Evolutionary conservation across 2,329 filamentous ascomycete species (phyloP).

Genomic region (Claviceps arundinis): DNA sequence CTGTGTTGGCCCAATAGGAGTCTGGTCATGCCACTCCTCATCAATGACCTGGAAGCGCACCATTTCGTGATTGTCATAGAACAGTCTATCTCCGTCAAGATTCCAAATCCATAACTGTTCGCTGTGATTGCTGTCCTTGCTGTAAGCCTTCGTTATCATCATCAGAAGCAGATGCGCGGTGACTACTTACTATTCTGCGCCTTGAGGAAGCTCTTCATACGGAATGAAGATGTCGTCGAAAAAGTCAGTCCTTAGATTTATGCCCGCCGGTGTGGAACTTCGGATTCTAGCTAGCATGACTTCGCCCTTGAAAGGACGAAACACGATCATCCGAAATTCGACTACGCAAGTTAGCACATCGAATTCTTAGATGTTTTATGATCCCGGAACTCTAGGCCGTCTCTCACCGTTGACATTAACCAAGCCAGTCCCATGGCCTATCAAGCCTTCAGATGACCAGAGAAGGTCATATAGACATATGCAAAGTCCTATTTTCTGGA

Average conservation of each 20-base stretch:
- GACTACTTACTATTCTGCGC: conserved; percentile 57
- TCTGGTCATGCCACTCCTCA: conserved; percentile 86
- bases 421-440: conserved; percentile 81
- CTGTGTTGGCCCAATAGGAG: conserved; percentile 53
- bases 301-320: conserved; percentile 90
- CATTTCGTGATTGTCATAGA: conserved; percentile 80
- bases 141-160: neutral
- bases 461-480: conserved; percentile 87
- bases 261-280: conserved; percentile 56
- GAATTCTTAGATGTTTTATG: neutral
- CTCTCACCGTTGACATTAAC: conserved; percentile 80
- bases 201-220: conserved; percentile 58
- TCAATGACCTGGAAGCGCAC: conserved; percentile 76
- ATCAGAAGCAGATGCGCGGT: neutral
- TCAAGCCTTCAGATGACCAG: conserved; percentile 80
- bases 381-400: neutral
- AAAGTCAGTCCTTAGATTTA: conserved; percentile 75
- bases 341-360: conserved; percentile 36
- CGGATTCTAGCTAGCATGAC: conserved; percentile 78
- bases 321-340: conserved; percentile 86
- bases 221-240: conserved; percentile 86
- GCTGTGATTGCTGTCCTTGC: conserved; percentile 45
- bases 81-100: conserved; percentile 59
- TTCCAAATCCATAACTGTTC: conserved; percentile 81
- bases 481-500: conserved; percentile 88